phyloP scores from a whole-genome alignment of 2,329 filamentous ascomycete species.

The Botrytis pseudocinerea region DNA sequence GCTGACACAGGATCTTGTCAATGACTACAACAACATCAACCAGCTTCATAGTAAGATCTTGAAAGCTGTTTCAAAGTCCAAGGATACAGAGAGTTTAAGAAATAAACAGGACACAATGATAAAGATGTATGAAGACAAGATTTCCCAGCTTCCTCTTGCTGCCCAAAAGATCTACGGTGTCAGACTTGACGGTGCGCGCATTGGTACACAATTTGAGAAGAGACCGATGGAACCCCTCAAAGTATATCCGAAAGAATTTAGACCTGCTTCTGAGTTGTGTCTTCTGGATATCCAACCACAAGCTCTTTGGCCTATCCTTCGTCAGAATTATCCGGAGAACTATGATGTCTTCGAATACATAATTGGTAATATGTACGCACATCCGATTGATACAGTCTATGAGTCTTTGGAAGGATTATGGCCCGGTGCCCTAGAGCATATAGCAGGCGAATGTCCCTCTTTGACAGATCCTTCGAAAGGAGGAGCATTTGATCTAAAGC shows the following conservation, averaged over 20 bases:
- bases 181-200: constrained; percentile 12
- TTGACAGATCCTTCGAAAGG: constrained; percentile 51
- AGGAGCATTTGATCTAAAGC: constrained; percentile 45
- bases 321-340: constrained; percentile 40
- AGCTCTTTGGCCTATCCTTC: constrained; percentile 50
- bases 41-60: background rate
- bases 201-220: constrained; percentile 13
- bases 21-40: constrained; percentile 10
- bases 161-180: background rate
- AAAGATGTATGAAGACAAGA: background rate
- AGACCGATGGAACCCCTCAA: constrained; percentile 70
- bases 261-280: constrained; percentile 56
- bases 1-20: background rate
- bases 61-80: background rate
- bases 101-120: background rate
- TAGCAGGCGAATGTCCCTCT: constrained; percentile 51
- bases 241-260: constrained; percentile 62
- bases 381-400: constrained; percentile 43
- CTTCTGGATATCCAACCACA: constrained; percentile 70
- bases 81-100: background rate
- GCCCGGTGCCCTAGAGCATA: constrained; percentile 58
- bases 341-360: constrained; percentile 58
- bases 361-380: constrained; percentile 45
- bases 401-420: constrained; percentile 54
- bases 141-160: background rate